phyloP scores from a whole-genome alignment of 2,329 filamentous ascomycete genomes.

The Podosphaera fusca region DNA sequence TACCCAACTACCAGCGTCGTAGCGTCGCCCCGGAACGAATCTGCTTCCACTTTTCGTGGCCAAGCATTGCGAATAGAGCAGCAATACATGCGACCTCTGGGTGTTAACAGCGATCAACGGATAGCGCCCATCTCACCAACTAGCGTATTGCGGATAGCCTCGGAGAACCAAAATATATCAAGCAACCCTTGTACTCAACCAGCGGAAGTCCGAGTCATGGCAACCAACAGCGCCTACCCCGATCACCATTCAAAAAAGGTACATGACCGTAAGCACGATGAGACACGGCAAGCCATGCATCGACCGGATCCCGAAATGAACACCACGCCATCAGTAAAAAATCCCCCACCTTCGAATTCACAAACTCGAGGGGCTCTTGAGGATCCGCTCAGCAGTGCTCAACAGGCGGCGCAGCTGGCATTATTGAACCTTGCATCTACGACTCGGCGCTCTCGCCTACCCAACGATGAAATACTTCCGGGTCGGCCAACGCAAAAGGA shows the following conservation, averaged over 20 bases:
- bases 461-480: slow-evolving; percentile 82
- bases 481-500: slow-evolving; percentile 62
- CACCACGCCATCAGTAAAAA: background rate
- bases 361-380: slow-evolving; percentile 14
- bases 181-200: background rate
- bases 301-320: too few species aligned
- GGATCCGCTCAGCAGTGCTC: slow-evolving; percentile 13
- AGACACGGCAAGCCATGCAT: too few species aligned
- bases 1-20: slow-evolving; percentile 19
- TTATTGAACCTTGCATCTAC: slow-evolving; percentile 14
- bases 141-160: slow-evolving; percentile 17
- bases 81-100: slow-evolving; percentile 29
- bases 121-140: slow-evolving; percentile 36
- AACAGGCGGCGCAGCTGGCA: slow-evolving; percentile 15
- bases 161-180: background rate
- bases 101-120: slow-evolving; percentile 32
- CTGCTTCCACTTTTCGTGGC: slow-evolving; percentile 35
- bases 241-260: too few species aligned
- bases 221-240: slow-evolving; percentile 18
- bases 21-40: slow-evolving; percentile 24
- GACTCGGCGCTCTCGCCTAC: slow-evolving; percentile 22
- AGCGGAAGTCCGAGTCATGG: slow-evolving; percentile 4
- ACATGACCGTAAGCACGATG: too few species aligned
- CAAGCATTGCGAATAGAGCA: slow-evolving; percentile 39
- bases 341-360: slow-evolving; percentile 24